Percentiles rank a stretch among this genome's conserved stretches.
Conservation (phyloP, 345 rosid genomes). For the Syzygium aromaticum region DNA sequence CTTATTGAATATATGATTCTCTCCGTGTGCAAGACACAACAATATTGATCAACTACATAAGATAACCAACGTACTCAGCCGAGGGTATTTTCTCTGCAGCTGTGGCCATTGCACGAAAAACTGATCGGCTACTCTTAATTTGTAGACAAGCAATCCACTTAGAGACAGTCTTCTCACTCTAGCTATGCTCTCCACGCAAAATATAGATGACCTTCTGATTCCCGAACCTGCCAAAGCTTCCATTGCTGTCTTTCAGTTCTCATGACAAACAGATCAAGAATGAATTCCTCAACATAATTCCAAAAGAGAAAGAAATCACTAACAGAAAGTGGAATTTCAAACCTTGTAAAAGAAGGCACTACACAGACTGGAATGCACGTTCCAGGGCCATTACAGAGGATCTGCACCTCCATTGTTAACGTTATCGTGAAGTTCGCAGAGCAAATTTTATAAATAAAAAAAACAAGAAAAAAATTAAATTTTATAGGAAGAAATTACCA, state of each 20-base stretch:
- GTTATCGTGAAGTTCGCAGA: not conserved
- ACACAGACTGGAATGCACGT: conserved; percentile 72
- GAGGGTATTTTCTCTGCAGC: conserved; percentile 46
- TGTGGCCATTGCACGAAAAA: conserved; percentile 93
- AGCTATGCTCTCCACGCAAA: conserved; percentile 88
- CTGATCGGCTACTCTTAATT: conserved; percentile 67
- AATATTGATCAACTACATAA: conserved; percentile 42
- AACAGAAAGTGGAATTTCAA: not conserved
- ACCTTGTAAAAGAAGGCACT: conserved; percentile 83
- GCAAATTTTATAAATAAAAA: not conserved
- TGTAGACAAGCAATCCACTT: conserved; percentile 81
- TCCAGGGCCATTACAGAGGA: conserved; percentile 85
- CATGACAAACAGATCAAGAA: not conserved
- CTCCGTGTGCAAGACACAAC: not conserved
- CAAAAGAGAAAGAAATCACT: not conserved
- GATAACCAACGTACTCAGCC: not conserved
- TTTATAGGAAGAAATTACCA: conserved; percentile 31
- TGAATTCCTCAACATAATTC: not conserved
- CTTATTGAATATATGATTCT: not conserved
- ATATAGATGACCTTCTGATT: conserved; percentile 70
- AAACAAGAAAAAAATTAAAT: too few relatives aligned
- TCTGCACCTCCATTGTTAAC: conserved; percentile 16
- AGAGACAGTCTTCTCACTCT: conserved; percentile 77
- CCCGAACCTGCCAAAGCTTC: conserved; percentile 42
- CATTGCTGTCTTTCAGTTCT: not conserved